Evolutionary conservation across 345 rosid genomes (phyloP).

Genomic region (Pistacia atlantica): DNA sequence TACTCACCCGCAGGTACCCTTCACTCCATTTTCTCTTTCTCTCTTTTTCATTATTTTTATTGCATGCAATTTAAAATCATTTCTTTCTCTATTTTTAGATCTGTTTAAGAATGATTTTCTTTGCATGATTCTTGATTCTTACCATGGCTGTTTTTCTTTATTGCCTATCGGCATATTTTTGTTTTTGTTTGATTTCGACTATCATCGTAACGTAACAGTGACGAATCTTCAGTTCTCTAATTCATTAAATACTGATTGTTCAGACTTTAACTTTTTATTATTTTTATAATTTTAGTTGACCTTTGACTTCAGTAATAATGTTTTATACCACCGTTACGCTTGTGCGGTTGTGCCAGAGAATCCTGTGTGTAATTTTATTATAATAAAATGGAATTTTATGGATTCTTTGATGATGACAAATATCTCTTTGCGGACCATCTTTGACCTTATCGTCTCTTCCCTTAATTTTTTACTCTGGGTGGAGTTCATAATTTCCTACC

Average conservation of each 20-base stretch:
- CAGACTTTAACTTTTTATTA: background rate
- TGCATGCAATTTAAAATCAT: background rate
- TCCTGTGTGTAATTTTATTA: background rate
- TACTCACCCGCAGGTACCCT: background rate
- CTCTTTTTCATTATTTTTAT: background rate
- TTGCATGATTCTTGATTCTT: background rate
- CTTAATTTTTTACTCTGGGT: background rate
- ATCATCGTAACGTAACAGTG: background rate
- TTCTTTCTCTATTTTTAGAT: background rate
- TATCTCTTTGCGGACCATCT: background rate
- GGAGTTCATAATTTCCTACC: slow-evolving; percentile 5
- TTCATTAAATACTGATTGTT: background rate
- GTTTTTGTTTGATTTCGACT: background rate
- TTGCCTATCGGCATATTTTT: background rate
- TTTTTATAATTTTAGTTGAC: background rate
- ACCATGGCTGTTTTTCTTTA: background rate
- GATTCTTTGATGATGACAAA: slow-evolving; percentile 9
- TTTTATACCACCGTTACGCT: background rate
- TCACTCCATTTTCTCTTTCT: background rate
- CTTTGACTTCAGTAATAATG: background rate
- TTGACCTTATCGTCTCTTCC: background rate
- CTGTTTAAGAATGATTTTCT: background rate
- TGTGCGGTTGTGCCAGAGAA: background rate
- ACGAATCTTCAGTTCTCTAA: no score
- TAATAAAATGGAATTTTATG: background rate